Conservation (phyloP, 73 alveolate genomes). For the Paramecium tetraurelia region DNA sequence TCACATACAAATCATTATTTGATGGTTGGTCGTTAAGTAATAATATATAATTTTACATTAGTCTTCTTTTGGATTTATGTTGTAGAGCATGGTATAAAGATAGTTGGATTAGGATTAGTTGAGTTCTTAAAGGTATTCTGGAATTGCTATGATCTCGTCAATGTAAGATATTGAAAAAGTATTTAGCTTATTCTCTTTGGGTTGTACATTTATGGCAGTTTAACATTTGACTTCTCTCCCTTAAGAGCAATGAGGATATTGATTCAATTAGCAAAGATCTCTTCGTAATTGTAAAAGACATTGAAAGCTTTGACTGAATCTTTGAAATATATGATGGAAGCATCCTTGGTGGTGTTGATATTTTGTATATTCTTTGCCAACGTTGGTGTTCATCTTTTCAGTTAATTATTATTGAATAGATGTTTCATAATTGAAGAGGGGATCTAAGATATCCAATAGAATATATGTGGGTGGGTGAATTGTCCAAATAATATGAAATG, state of each 20-base stretch:
- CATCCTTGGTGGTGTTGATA: slow-evolving; percentile 8
- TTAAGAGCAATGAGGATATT: slow-evolving; percentile 44
- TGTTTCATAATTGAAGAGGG: neutral
- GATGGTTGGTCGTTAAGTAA: slow-evolving; percentile 8
- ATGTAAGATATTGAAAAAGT: neutral
- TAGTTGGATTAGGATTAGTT: slow-evolving; percentile 47
- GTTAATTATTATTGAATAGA: neutral
- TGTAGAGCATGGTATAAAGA: slow-evolving; percentile 19
- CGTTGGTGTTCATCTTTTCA: slow-evolving; percentile 29
- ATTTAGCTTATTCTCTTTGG: neutral
- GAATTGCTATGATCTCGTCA: slow-evolving; percentile 21
- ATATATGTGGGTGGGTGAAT: slow-evolving; percentile 8
- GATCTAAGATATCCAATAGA: neutral
- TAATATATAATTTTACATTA: neutral
- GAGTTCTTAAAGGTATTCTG: neutral
- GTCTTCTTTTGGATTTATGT: slow-evolving; percentile 1
- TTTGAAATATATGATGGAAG: slow-evolving; percentile 19
- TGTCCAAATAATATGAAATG: slow-evolving; percentile 3
- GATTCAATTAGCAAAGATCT: neutral
- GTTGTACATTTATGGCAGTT: neutral
- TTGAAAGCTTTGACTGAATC: slow-evolving; percentile 11
- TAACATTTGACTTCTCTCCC: slow-evolving; percentile 19
- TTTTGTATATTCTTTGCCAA: slow-evolving; percentile 34
- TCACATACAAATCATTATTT: neutral
- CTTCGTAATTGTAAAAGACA: neutral